Percentiles rank a stretch among this genome's conserved stretches.
phyloP scores from a whole-genome alignment of 1,139 yeast species.

The Hyphopichia buzzinii region DNA sequence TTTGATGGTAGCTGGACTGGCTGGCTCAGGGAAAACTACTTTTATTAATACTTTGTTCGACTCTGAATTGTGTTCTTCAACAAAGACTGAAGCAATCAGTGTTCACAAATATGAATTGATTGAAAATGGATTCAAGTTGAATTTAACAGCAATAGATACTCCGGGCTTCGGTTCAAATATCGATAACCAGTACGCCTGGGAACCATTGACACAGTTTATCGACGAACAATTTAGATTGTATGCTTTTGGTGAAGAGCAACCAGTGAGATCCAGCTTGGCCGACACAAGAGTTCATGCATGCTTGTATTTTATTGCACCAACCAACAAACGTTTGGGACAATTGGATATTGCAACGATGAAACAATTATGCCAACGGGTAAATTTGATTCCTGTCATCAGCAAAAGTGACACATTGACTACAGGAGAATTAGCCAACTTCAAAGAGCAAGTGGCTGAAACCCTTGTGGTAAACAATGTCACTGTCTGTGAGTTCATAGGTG shows the following conservation, averaged over 20 bases:
- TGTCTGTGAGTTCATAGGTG: conserved; percentile 55
- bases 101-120: conserved; percentile 41
- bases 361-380: conserved; percentile 61
- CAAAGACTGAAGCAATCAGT: conserved; percentile 26
- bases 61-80: conserved; percentile 9
- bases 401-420: conserved; percentile 68
- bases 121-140: conserved; percentile 52
- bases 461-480: conserved; percentile 50
- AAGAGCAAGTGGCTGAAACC: conserved; percentile 40
- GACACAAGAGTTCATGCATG: conserved; percentile 78
- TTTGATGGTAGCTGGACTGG: conserved; percentile 71
- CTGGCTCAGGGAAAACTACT: conserved; percentile 82
- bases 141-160: conserved; percentile 44
- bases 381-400: conserved; percentile 72
- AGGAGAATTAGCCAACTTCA: conserved; percentile 40
- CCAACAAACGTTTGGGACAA: conserved; percentile 49
- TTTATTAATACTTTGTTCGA: conserved; percentile 60
- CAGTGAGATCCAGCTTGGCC: conserved; percentile 44
- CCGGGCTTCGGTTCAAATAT: conserved; percentile 32
- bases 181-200: conserved; percentile 55
- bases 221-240: conserved; percentile 59
- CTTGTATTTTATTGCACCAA: conserved; percentile 66
- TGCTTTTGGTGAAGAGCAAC: conserved; percentile 72
- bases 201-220: conserved; percentile 54
- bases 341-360: conserved; percentile 71